Evolutionary conservation across 73 alveolate species (phyloP), one percentile per base, ranked within the genome.

Genomic region (Paramecium sexaurelia): DNA sequence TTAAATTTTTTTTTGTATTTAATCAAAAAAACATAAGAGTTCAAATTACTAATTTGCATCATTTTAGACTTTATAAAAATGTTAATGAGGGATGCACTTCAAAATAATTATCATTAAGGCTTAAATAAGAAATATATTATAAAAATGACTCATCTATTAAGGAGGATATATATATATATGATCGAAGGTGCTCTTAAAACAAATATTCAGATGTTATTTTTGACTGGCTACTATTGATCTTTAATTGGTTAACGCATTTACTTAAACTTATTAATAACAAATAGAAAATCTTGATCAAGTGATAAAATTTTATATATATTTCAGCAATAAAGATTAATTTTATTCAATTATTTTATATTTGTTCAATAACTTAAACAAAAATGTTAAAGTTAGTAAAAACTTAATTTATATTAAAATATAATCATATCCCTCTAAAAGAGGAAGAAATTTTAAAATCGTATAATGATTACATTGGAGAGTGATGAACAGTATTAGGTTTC

Each of bases 221-320:
- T 29, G n/a, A 71, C 86, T 8, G 86, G 86, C 17, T 35, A 36
- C 17, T 71, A 71, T 5, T 71, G 56, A 35, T 71, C 86, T 57
- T 71, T 71, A 71, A 71, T 71, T 71, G 86, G 86, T 71, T 71
- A 61, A 61, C 20, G 83, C 11, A 61, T 24, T 61, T 61, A 51
- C 67, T 17, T 51, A 51, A 51, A 51, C 17, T 51, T 51, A 61
- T 26, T 61, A 61, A 61, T 51, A 51, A n/a, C 17, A 17, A n/a
- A 17, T 17, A n/a, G 17, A 51, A 3, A 8, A 17, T 35, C 41
- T 35, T 4, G 29, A 51, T 15, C 22, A 20, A 51, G 1, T 51
- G n/a, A 51, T 51, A 26, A 51, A 51, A 26, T 47, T 15, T 47
- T 47, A 11, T 11, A 11, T 47, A 6, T 47, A 8, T 47, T 47